Percentiles rank a stretch among this genome's conserved stretches.
phyloP scores from a whole-genome alignment of 2,329 filamentous ascomycete genomes.

The Colletotrichum lentis region DNA sequence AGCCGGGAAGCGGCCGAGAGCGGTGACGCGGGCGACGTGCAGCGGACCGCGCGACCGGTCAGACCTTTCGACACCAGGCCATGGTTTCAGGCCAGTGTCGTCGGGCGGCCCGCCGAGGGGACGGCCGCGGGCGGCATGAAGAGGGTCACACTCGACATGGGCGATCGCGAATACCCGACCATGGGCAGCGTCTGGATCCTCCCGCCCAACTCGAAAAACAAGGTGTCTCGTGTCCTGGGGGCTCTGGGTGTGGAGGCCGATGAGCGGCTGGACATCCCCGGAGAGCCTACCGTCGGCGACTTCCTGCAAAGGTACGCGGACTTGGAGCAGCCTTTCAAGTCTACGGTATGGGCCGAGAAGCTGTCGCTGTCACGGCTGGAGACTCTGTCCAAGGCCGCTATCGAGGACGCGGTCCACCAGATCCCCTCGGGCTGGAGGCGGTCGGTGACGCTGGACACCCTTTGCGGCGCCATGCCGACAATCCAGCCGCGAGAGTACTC shows the following conservation, averaged over 20 bases:
- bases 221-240: slow-evolving; percentile 29
- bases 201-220: slow-evolving; percentile 30
- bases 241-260: slow-evolving; percentile 14
- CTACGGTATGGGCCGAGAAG: slow-evolving; percentile 3
- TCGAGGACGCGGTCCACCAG: slow-evolving; percentile 26
- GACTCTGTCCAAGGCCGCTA: slow-evolving; percentile 20
- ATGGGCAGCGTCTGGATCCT: slow-evolving; percentile 35
- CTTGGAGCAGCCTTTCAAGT: slow-evolving; percentile 30
- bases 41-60: slow-evolving; percentile 10
- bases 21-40: neutral
- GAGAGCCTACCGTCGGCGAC: slow-evolving; percentile 16
- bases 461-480: slow-evolving; percentile 29
- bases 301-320: slow-evolving; percentile 26
- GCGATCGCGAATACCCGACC: slow-evolving; percentile 31
- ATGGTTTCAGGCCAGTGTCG: slow-evolving; percentile 30
- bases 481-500: slow-evolving; percentile 32
- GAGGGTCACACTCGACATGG: slow-evolving; percentile 30
- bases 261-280: slow-evolving; percentile 13
- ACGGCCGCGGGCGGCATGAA: slow-evolving; percentile 25
- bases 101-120: slow-evolving; percentile 18
- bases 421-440: slow-evolving; percentile 27
- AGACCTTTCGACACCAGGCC: slow-evolving; percentile 34
- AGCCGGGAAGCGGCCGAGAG: neutral
- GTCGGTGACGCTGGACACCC: slow-evolving; percentile 9
- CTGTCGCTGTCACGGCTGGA: slow-evolving; percentile 14